Evolutionary conservation across 1,139 yeast genomes (phyloP).

Genomic region (Wickerhamomyces sp.): DNA sequence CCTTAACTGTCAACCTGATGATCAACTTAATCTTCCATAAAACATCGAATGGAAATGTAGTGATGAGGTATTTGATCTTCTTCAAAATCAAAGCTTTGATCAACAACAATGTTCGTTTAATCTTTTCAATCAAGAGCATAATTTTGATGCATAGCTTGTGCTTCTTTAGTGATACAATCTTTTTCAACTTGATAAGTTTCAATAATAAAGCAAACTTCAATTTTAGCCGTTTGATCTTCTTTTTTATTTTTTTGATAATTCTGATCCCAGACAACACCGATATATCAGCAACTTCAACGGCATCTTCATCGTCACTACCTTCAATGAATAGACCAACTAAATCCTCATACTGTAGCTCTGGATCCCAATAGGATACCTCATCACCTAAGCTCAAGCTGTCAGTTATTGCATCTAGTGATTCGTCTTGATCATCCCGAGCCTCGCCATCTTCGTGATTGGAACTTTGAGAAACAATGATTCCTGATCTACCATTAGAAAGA

Average conservation of each 20-base stretch:
- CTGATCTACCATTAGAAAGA: not conserved
- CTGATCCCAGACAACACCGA: conserved; percentile 7
- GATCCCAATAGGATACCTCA: too few relatives aligned
- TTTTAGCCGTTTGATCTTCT: conserved; percentile 5
- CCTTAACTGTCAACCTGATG: conserved; percentile 12
- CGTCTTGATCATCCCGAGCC: conserved; percentile 4
- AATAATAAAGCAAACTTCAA: conserved; percentile 9
- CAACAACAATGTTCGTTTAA: conserved; percentile 12
- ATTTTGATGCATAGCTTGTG: conserved; percentile 15
- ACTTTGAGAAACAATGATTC: not conserved
- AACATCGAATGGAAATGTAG: conserved; percentile 14
- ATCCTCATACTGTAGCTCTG: too few relatives aligned
- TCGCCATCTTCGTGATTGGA: conserved; percentile 1
- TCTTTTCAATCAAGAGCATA: conserved; percentile 19
- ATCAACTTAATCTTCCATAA: conserved; percentile 16
- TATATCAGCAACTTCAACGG: conserved; percentile 11
- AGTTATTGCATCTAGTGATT: not conserved
- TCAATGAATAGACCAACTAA: too few relatives aligned
- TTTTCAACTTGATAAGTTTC: conserved; percentile 18
- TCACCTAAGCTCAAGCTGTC: too few relatives aligned
- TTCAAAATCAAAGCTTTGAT: conserved; percentile 13
- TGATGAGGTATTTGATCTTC: conserved; percentile 10
- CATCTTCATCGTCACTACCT: conserved; percentile 8
- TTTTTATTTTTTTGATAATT: conserved; percentile 10
- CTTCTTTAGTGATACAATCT: conserved; percentile 10